Evolutionary conservation across 768 basidiomycete genomes (phyloP).

Genomic region (Nidularia sp.): DNA sequence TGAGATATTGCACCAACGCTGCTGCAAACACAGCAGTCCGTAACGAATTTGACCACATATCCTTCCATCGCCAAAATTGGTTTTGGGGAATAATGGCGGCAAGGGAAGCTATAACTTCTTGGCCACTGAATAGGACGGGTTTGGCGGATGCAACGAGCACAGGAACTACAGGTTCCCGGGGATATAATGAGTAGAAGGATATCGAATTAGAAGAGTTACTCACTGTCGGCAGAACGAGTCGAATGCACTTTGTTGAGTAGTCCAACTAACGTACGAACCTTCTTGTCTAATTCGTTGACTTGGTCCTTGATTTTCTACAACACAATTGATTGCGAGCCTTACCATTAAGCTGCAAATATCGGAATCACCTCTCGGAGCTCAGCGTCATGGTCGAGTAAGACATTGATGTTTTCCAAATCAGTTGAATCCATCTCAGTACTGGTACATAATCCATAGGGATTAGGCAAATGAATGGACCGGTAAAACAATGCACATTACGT

Average conservation of each 20-base stretch:
- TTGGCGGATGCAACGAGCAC: constrained; percentile 52
- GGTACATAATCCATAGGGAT: too few species aligned
- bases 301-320: constrained; percentile 77
- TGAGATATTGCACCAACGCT: constrained; percentile 63
- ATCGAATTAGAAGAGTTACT: constrained; percentile 13
- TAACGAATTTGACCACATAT: constrained; percentile 74
- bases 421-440: constrained; percentile 53
- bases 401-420: constrained; percentile 55
- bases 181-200: constrained; percentile 5
- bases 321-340: constrained; percentile 4
- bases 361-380: constrained; percentile 59
- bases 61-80: constrained; percentile 83
- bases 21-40: constrained; percentile 64
- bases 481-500: too few species aligned
- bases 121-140: constrained; percentile 53
- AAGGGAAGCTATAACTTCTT: constrained; percentile 44
- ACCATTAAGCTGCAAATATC: neutral
- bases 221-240: constrained; percentile 58
- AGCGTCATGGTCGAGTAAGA: constrained; percentile 57
- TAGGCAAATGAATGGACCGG: too few species aligned
- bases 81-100: constrained; percentile 59
- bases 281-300: constrained; percentile 72
- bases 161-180: constrained; percentile 42
- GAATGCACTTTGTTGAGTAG: constrained; percentile 78
- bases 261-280: constrained; percentile 68